These are phyloP conservation scores for Oryza nivara DNA, from an alignment of 176 grass and related monocot species.

Conservation along the genomic window DNA sequence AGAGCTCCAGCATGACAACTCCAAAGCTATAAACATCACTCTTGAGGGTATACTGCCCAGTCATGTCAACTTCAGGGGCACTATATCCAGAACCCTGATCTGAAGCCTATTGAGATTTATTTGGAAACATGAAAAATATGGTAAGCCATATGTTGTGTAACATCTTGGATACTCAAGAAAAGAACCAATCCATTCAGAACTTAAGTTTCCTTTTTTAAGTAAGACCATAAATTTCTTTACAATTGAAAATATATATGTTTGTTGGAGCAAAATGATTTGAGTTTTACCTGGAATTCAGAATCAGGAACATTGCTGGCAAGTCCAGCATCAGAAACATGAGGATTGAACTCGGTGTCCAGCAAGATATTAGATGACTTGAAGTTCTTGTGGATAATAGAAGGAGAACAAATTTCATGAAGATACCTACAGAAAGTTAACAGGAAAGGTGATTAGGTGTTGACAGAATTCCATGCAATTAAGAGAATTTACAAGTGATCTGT, in stretches of 20 bases:
- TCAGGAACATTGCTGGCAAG: conserved; percentile 63
- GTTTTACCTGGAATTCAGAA: conserved; percentile 80
- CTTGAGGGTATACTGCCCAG: conserved; percentile 74
- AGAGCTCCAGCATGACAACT: conserved; percentile 92
- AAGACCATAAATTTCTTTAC: conserved; percentile 19
- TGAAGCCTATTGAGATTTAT: conserved; percentile 52
- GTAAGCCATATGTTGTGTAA: not conserved
- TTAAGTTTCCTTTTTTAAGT: conserved; percentile 1
- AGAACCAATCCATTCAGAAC: conserved; percentile 17
- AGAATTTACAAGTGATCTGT: not conserved
- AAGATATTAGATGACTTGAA: conserved; percentile 94
- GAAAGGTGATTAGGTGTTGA: conserved; percentile 19
- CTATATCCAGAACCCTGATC: conserved; percentile 72
- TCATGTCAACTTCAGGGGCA: conserved; percentile 79
- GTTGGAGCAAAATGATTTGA: not conserved
- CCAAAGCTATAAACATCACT: conserved; percentile 96
- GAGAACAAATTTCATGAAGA: conserved; percentile 90
- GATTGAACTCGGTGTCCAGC: conserved; percentile 68
- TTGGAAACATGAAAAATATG: conserved; percentile 34
- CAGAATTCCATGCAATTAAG: not conserved
- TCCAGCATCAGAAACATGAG: conserved; percentile 85
- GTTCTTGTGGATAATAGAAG: conserved; percentile 86
- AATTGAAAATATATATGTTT: conserved; percentile 21
- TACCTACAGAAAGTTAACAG: conserved; percentile 47
- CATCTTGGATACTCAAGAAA: not conserved